Percentiles rank a stretch among this genome's conserved stretches.
phyloP scores from a whole-genome alignment of 331 rosid species.

The Acacia pycnantha region DNA sequence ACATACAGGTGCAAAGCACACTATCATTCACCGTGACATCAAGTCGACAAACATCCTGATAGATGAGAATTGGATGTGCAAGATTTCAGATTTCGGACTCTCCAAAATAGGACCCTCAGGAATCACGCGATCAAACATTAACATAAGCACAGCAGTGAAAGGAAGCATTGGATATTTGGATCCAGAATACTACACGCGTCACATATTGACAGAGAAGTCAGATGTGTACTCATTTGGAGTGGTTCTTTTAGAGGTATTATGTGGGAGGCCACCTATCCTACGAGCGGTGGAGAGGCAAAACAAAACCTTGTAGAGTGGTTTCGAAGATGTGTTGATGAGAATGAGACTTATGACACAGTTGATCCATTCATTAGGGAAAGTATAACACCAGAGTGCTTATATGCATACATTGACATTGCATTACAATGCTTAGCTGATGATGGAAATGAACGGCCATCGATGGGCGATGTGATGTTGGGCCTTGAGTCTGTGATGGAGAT shows the following conservation, averaged over 20 bases:
- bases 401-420: slow-evolving; percentile 25
- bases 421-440: background rate
- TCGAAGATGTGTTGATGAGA: background rate
- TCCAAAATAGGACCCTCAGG: background rate
- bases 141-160: background rate
- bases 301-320: background rate
- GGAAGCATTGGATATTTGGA: background rate
- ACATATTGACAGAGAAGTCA: background rate
- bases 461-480: slow-evolving; percentile 2
- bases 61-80: background rate
- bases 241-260: background rate
- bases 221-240: background rate
- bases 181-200: background rate
- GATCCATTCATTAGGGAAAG: slow-evolving; percentile 13
- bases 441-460: background rate
- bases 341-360: background rate
- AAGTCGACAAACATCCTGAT: background rate
- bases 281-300: background rate
- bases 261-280: background rate
- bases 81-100: background rate
- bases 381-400: background rate
- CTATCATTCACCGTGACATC: background rate
- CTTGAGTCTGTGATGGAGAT: background rate
- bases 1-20: background rate
- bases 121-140: background rate